Evolutionary conservation across 441 rosid species (phyloP).

Genomic region (Gossypium trilobum): DNA sequence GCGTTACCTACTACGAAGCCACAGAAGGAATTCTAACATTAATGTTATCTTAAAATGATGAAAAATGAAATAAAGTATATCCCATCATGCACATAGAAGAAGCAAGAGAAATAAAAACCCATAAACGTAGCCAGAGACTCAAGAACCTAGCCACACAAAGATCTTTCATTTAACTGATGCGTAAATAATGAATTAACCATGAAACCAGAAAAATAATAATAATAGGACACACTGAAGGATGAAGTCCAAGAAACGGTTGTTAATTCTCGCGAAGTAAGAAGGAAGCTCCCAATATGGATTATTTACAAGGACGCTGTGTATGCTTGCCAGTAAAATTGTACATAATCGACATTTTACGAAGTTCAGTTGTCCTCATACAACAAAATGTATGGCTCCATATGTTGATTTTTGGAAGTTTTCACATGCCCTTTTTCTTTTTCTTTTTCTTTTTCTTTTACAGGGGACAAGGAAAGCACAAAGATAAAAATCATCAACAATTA

Average conservation of each 20-base stretch:
- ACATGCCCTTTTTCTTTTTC: too few species aligned
- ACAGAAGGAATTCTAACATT: neutral
- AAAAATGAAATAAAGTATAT: neutral
- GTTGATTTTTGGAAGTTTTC: neutral
- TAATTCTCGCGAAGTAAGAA: neutral
- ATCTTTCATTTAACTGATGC: neutral
- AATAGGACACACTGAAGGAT: neutral
- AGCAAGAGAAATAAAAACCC: neutral
- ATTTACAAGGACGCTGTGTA: neutral
- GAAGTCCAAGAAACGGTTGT: neutral
- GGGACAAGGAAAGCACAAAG: neutral
- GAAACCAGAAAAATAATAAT: neutral
- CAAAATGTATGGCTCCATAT: neutral
- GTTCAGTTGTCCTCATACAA: neutral
- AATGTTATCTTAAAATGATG: neutral
- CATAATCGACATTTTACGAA: neutral
- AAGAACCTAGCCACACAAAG: neutral
- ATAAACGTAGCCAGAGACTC: neutral
- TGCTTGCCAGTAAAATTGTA: neutral
- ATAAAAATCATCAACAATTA: neutral
- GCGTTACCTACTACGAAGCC: neutral
- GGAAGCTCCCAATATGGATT: neutral
- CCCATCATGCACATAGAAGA: neutral
- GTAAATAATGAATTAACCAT: too few species aligned
- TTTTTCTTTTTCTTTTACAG: neutral